These are phyloP conservation scores for Ogataea salicorniae DNA, from an alignment of 805 yeast species.

Conservation along the genomic window DNA sequence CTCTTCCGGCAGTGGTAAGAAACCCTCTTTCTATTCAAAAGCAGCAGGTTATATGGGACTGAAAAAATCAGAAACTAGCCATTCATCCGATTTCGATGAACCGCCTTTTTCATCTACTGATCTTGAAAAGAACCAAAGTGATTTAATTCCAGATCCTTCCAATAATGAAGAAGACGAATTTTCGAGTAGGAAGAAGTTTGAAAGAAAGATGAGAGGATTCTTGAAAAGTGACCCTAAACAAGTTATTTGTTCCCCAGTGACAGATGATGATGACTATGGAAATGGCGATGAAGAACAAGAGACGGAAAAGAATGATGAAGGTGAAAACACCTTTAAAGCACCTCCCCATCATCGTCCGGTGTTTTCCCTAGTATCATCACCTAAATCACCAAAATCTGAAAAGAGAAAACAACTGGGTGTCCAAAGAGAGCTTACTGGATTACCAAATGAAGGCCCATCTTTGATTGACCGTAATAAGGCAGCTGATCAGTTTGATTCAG, in stretches of 20 bases:
- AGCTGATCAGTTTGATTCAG: constrained; percentile 13
- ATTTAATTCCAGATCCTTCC: constrained; percentile 17
- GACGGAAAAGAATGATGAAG: too few species aligned
- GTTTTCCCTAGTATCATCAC: neutral
- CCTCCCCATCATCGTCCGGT: neutral
- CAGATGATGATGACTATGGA: neutral
- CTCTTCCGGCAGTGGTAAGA: constrained; percentile 6
- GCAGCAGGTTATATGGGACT: constrained; percentile 26
- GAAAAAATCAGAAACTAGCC: constrained; percentile 10
- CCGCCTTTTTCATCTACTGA: constrained; percentile 10
- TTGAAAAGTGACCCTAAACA: constrained; percentile 21
- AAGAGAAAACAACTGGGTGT: constrained; percentile 1
- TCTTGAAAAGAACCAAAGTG: constrained; percentile 18
- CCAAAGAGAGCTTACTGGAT: constrained; percentile 1
- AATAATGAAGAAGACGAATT: neutral
- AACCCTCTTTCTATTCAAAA: constrained; percentile 9
- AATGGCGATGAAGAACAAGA: neutral
- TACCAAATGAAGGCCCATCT: neutral
- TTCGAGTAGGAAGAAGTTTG: constrained; percentile 15
- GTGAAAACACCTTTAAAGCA: too few species aligned
- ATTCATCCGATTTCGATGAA: constrained; percentile 3
- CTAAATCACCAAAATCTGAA: neutral
- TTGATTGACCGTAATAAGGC: neutral
- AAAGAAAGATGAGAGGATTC: constrained; percentile 22
- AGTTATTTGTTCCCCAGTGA: constrained; percentile 6